Base-by-base conservation (phyloP, 2,329 filamentous ascomycete species). In the Penicillium olsonii region DNA sequence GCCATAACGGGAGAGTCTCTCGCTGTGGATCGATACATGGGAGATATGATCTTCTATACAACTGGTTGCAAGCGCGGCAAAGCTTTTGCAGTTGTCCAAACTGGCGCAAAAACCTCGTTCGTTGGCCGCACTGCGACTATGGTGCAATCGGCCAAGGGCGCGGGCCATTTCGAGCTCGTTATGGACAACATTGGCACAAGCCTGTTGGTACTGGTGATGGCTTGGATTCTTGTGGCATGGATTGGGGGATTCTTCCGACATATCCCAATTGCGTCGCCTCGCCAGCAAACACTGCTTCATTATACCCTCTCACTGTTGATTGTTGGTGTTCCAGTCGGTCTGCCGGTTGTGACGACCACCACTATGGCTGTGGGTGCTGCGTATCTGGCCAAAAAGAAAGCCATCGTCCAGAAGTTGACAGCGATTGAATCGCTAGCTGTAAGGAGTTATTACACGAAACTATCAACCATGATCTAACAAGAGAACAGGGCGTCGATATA, bases 11-110 rank as follows among this genome's bases (percentile, higher is more conserved):
- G 87, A 70, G 87, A 90, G 71, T 90, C 87, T 42, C 82, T 90
- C 50, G 87, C 87, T 50, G 87, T 90, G n/a, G 69, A 72, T 50
- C 68, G 69, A 29, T 68, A 87, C 73, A 87, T 91, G 83, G 85
- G 86, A 48, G 87, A 90, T 63, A 75, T 82, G 52, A 78, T 87
- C 63, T 90, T 87, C 77, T 90, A 90, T 75, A 90, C 87, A 31
- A 90, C 87, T 53, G 86, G 87, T 56, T 90, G 87, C 77, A 91
- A 90, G 81, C 86, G 87, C 64, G 87, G 87, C 62, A 89, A 89
- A 73, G 83, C 85, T 37, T 90, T 85, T 68, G 84, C 82, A 55
- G 81, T 91, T 49, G 81, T 85, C 59, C 81, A 83, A 48, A 82
- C 84, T 50, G 79, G 81, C 45, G 87, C 87, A 45, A 85, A 81